These are phyloP conservation scores for Chalciporus chontae DNA, from an alignment of 768 basidiomycete genomes.

Conservation along the genomic window DNA sequence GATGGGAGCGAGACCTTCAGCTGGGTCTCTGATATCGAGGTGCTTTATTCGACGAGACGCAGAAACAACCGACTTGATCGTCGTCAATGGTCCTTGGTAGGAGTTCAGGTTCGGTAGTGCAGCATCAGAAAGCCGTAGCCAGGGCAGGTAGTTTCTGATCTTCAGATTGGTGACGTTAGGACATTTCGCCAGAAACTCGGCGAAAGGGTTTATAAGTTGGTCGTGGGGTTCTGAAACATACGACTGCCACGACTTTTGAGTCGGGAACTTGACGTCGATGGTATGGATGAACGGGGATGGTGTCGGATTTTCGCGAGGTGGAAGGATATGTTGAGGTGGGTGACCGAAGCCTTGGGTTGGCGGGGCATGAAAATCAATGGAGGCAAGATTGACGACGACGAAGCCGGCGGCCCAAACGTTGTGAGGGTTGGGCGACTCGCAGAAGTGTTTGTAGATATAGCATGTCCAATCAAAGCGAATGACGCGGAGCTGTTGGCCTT, in stretches of 20 bases:
- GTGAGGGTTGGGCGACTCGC: neutral
- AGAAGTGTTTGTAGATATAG: slow-evolving; percentile 34
- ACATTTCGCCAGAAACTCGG: slow-evolving; percentile 23
- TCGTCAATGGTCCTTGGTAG: slow-evolving; percentile 26
- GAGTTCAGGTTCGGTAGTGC: slow-evolving; percentile 19
- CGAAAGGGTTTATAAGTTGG: slow-evolving; percentile 25
- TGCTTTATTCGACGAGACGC: slow-evolving; percentile 16
- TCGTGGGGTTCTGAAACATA: slow-evolving; percentile 26
- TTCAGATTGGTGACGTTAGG: slow-evolving; percentile 19
- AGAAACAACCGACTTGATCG: slow-evolving; percentile 23
- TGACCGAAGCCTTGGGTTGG: neutral
- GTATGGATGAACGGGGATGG: slow-evolving; percentile 26
- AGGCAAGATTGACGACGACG: neutral
- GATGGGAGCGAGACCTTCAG: slow-evolving; percentile 18
- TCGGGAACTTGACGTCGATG: slow-evolving; percentile 29
- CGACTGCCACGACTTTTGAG: slow-evolving; percentile 29
- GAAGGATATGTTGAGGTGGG: slow-evolving; percentile 1
- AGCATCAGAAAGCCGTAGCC: slow-evolving; percentile 17
- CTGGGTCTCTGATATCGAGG: slow-evolving; percentile 24
- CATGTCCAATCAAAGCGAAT: slow-evolving; percentile 44
- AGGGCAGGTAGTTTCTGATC: slow-evolving; percentile 27
- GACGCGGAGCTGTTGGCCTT: slow-evolving; percentile 35
- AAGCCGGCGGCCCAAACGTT: slow-evolving; percentile 17
- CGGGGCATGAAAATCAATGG: slow-evolving; percentile 9
- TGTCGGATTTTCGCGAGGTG: slow-evolving; percentile 7